Evolutionary conservation across 306 rosid species (phyloP), one percentile per base, ranked within the genome.

Genomic region (Cicer chorassanicum): DNA sequence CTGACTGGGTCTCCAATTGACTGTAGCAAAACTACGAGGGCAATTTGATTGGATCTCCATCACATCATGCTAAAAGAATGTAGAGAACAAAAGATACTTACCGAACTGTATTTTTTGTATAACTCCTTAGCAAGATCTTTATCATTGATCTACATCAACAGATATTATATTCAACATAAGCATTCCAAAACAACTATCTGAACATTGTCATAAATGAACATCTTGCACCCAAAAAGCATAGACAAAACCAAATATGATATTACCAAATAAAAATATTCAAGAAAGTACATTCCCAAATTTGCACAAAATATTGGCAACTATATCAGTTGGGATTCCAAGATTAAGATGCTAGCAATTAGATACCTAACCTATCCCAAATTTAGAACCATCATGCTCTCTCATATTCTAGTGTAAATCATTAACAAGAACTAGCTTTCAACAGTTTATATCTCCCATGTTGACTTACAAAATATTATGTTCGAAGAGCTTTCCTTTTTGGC

Each of bases 31-130:
- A 29, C 36, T 29, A 29, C 36, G 4, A 29, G 36, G 36, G 36
- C 36, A 29, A 29, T 29, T 29, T 29, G 36, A 29, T 29, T 29
- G 4, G 36, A 29, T 29, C 36, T 29, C 36, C 60, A 73, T 57
- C 63, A 73, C 70, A 18, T 59, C 53, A 69, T 29, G 57, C 69
- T 68, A 50, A 67, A 70, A 41, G 54, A 77, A 39, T 29, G 49
- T 70, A 73, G 61, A 36, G 60, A 56, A 43, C 14, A 68, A 70
- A 40, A 39, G 39, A 82, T 64, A 88, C 98, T 88, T 76, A 93
- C 98, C 36, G 92, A 86, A 78, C 98, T 93, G 81, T 93, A 87
- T 83, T 93, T 93, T 77, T 93, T 93, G 83, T 93, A 93, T 78
- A 93, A 87, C 83, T 91, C 98, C 86, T 89, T 93, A 9, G 94